These are phyloP conservation scores for Microthlaspi erraticum DNA, from an alignment of 345 rosid species.

Conservation along the genomic window DNA sequence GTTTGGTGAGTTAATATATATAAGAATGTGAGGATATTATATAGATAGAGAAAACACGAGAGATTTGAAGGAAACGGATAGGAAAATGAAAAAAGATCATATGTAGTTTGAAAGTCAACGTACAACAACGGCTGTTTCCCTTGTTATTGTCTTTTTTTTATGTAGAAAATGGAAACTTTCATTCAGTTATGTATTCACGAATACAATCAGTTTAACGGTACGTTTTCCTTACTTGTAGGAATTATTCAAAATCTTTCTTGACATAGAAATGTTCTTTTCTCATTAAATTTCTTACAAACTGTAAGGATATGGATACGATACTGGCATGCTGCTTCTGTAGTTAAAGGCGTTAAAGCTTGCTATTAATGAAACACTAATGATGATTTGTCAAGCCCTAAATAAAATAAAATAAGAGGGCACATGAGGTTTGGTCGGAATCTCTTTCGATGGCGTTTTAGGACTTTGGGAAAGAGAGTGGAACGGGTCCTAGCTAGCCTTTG, in stretches of 20 bases:
- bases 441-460: slow-evolving; percentile 32
- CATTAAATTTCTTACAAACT: not conserved
- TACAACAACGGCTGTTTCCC: slow-evolving; percentile 41
- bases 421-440: slow-evolving; percentile 39
- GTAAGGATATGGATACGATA: not conserved
- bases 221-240: not conserved
- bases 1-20: slow-evolving; percentile 3
- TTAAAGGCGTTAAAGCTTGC: not conserved
- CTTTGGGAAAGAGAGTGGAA: slow-evolving; percentile 37
- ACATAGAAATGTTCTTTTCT: slow-evolving; percentile 3
- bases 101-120: slow-evolving; percentile 40
- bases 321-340: no score
- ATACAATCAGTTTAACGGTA: slow-evolving; percentile 20
- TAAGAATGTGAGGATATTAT: not conserved
- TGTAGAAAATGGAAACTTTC: not conserved
- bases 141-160: not conserved
- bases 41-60: not conserved
- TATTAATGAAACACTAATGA: no score
- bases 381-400: no score
- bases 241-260: slow-evolving; percentile 25
- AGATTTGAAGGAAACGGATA: slow-evolving; percentile 33
- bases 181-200: slow-evolving; percentile 12
- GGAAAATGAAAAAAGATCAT: slow-evolving; percentile 29
- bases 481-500: slow-evolving; percentile 34
- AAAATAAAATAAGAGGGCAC: slow-evolving; percentile 20